phyloP scores from a whole-genome alignment of 73 alveolate genomes.

The Paramecium tetraurelia region DNA sequence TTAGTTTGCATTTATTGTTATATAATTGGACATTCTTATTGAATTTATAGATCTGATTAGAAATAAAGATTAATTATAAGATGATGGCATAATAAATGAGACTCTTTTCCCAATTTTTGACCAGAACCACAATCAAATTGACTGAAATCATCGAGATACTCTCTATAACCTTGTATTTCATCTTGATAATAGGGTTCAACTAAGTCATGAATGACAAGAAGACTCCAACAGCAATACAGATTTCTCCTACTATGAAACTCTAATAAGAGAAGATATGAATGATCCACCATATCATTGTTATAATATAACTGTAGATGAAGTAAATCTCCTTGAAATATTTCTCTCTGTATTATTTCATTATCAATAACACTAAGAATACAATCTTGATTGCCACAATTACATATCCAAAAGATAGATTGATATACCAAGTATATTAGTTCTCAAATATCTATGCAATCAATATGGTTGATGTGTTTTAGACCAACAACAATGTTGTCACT shows the following conservation, averaged over 20 bases:
- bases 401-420: neutral
- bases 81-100: constrained; percentile 12
- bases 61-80: neutral
- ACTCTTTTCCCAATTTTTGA: constrained; percentile 2
- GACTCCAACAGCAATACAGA: neutral
- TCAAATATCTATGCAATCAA: neutral
- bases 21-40: neutral
- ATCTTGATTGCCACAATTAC: neutral
- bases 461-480: neutral
- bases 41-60: neutral
- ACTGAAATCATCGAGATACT: neutral
- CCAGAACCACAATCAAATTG: neutral
- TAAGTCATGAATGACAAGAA: neutral
- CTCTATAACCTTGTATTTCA: neutral
- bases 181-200: constrained; percentile 3
- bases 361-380: neutral
- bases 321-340: neutral
- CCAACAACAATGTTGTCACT: neutral
- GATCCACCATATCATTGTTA: constrained; percentile 19
- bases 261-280: neutral
- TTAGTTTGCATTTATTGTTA: neutral
- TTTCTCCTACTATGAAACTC: neutral
- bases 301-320: neutral
- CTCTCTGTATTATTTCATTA: neutral
- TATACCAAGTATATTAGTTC: neutral